These are phyloP conservation scores for Acer yangbiense DNA, from an alignment of 345 rosid species.

Conservation along the genomic window DNA sequence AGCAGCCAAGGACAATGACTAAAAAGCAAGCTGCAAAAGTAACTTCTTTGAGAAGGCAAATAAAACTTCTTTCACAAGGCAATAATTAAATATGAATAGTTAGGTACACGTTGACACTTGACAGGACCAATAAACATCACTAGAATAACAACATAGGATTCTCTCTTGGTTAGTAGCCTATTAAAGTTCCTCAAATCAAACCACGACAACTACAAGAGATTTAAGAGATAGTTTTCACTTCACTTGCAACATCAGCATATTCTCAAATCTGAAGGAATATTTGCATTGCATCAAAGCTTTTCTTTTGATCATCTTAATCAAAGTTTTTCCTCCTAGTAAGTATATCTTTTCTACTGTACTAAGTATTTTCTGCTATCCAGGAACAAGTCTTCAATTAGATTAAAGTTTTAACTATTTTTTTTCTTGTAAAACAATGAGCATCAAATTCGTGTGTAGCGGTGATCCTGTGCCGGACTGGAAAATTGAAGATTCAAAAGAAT, in stretches of 20 bases:
- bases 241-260: background rate
- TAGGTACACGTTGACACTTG: background rate
- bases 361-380: background rate
- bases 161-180: background rate
- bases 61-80: background rate
- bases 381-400: background rate
- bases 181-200: conserved; percentile 2
- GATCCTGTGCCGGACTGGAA: background rate
- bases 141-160: background rate
- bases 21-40: background rate
- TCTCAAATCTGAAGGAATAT: background rate
- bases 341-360: background rate
- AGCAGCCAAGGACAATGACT: background rate
- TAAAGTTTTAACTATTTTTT: background rate
- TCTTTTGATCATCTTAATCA: background rate
- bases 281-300: background rate
- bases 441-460: background rate
- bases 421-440: background rate
- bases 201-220: background rate
- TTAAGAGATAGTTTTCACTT: too few relatives aligned
- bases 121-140: background rate
- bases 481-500: background rate
- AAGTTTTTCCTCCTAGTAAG: background rate
- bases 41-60: background rate
- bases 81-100: too few relatives aligned